phyloP scores from a whole-genome alignment of 2,329 filamentous ascomycete genomes.

The Stachybotrys echinatus region DNA sequence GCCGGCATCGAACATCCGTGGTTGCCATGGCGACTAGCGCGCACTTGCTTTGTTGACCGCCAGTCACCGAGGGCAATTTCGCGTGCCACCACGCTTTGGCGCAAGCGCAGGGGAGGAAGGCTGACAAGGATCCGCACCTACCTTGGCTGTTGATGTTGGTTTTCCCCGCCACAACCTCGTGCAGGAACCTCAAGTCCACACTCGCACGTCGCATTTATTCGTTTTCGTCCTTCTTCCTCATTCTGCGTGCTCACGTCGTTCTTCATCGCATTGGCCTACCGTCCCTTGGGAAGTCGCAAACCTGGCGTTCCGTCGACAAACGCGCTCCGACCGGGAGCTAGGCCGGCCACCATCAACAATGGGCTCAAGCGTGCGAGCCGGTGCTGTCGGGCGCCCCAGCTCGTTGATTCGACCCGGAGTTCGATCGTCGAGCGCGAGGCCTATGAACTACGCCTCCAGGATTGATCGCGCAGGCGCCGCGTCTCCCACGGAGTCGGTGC shows the following conservation, averaged over 20 bases:
- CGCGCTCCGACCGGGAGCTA: conserved; percentile 31
- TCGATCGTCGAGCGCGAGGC: conserved; percentile 18
- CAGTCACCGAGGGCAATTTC: neutral
- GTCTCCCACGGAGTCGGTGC: conserved; percentile 67
- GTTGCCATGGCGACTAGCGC: neutral
- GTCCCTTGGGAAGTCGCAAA: conserved; percentile 14
- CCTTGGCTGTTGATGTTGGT: neutral
- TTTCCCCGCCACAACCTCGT: neutral
- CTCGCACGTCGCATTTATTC: neutral
- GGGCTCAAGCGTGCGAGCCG: conserved; percentile 21
- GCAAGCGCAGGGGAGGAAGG: neutral
- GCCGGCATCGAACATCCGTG: neutral
- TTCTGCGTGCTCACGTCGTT: too few species aligned
- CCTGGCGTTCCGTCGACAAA: conserved; percentile 28
- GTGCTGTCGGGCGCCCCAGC: conserved; percentile 16
- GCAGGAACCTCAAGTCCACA: neutral
- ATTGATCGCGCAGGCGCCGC: conserved; percentile 36
- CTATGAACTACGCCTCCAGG: conserved; percentile 13
- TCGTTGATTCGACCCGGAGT: conserved; percentile 11
- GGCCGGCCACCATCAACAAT: conserved; percentile 26
- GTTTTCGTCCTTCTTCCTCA: neutral
- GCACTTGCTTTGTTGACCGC: neutral
- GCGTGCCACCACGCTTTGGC: neutral
- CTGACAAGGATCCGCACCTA: neutral
- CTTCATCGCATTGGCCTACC: neutral